Evolutionary conservation across 148 eudicot species (phyloP), one percentile per base, ranked within the genome.

Genomic region (Rhododendron kiyosumense): DNA sequence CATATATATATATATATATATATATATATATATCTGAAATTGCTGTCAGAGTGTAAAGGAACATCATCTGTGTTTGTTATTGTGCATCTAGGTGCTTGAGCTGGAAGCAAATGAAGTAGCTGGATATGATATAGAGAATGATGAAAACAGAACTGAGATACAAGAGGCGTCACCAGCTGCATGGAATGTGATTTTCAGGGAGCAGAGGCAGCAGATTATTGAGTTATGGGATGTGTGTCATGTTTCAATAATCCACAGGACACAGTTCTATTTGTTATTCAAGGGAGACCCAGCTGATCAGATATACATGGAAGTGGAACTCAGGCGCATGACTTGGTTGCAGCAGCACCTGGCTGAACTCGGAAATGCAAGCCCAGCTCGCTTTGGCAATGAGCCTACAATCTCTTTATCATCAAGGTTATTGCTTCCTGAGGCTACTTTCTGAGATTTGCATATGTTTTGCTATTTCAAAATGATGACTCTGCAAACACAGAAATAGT

Each of bases 201-300:
- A 94, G 88, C 96, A 93, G 87, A 92, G 97, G 89, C 97, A 93
- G 89, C 94, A 92, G 87, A 96, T 96, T 45, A 92, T 94, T 83
- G 96, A 96, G 86, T 83, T 96, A 84, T 96, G 98, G 98, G 94
- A 96, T 87, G 86, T 89, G 75, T 94, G 98, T 85, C 86, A 85
- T 87, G 98, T 96, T n/a, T 93, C 98, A 54, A 92, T 94, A 74
- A 94, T 94, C 87, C 98, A 96, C 91, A 91, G 98, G 88, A 92
- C 98, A 52, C 98, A 94, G 54, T 96, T 96, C 81, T 96, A 94
- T 88, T 89, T 94, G 78, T 82, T 96, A 41, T 96, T 96, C 63
- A 94, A 96, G 85, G 98, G 96, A 15, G 98, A 94, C 81, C 88
- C 92, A 79, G 95, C 98, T 49, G 98, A 96, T 83, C 94, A 94